Evolutionary conservation across 495 filamentous ascomycete genomes (phyloP).

Genomic region (Annulohypoxylon nitens): DNA sequence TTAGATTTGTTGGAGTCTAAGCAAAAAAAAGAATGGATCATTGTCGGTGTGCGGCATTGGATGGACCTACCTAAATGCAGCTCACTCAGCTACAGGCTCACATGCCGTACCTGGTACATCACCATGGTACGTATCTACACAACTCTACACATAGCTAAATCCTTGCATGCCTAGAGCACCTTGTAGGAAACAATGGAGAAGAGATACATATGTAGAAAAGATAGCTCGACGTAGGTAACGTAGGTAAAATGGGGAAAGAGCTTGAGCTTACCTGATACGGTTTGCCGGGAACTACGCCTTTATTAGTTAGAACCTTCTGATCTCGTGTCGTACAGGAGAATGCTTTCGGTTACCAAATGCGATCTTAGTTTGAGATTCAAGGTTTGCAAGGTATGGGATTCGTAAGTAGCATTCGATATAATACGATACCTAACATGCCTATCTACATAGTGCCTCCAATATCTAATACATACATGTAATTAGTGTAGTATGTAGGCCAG

Average conservation of each 20-base stretch:
- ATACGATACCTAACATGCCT: background rate
- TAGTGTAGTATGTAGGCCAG: background rate
- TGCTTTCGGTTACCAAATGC: constrained; percentile 14
- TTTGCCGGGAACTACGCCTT: constrained; percentile 20
- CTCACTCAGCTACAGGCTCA: constrained; percentile 16
- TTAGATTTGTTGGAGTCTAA: constrained; percentile 31
- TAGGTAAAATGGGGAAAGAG: constrained; percentile 6
- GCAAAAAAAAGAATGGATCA: constrained; percentile 36
- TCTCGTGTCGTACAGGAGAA: constrained; percentile 19
- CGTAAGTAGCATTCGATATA: background rate
- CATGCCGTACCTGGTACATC: constrained; percentile 16
- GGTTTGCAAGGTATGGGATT: constrained; percentile 1
- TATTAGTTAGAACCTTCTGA: constrained; percentile 30
- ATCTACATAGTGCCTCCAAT: no score
- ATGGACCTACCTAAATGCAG: constrained; percentile 9
- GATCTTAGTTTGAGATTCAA: constrained; percentile 23
- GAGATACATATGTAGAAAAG: no score
- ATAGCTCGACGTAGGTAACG: no score
- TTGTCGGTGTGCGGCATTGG: constrained; percentile 40
- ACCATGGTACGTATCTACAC: constrained; percentile 11
- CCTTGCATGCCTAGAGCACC: background rate
- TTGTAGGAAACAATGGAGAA: constrained; percentile 21
- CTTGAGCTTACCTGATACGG: constrained; percentile 11
- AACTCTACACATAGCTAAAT: background rate
- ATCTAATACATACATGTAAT: no score